Evolutionary conservation across 1,284 basidiomycete genomes (phyloP).

Genomic region (Apiotrichum domesticum): DNA sequence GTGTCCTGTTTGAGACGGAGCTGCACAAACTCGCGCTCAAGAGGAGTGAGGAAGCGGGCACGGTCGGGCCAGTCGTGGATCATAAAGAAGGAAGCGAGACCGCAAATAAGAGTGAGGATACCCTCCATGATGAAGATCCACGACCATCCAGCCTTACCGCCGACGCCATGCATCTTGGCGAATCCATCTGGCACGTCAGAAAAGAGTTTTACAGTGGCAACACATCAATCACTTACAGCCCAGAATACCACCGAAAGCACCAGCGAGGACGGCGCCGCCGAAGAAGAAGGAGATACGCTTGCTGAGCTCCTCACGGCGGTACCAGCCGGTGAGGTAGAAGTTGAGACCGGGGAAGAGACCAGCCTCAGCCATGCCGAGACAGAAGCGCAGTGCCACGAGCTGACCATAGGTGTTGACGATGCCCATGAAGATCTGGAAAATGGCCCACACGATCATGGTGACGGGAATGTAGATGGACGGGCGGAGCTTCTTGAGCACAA

Average conservation of each 20-base stretch:
- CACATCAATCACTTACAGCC: constrained; percentile 20
- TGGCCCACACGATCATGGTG: constrained; percentile 38
- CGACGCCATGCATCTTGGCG: constrained; percentile 33
- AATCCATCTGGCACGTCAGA: neutral
- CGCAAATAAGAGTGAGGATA: constrained; percentile 42
- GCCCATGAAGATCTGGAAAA: constrained; percentile 46
- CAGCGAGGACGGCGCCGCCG: constrained; percentile 48
- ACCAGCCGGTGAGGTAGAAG: constrained; percentile 49
- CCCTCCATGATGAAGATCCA: constrained; percentile 43
- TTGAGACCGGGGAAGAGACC: constrained; percentile 46
- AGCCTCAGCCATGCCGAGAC: constrained; percentile 43
- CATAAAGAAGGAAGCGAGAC: constrained; percentile 40
- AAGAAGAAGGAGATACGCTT: constrained; percentile 49
- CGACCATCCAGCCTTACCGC: constrained; percentile 46
- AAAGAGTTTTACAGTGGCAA: too few species aligned
- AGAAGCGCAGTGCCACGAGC: constrained; percentile 46
- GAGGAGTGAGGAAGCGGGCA: constrained; percentile 44
- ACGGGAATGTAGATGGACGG: constrained; percentile 45
- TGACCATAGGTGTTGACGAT: constrained; percentile 44
- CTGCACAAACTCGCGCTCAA: constrained; percentile 44
- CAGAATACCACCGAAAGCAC: constrained; percentile 47
- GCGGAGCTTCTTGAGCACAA: constrained; percentile 47
- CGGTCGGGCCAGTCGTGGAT: constrained; percentile 49
- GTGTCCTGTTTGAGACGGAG: constrained; percentile 44
- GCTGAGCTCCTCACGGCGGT: constrained; percentile 43